A percentile compares a stretch with the other conserved stretches of the same genome.
Conservation (phyloP, 2,329 filamentous ascomycete species). For the Corinectria fuckeliana region DNA sequence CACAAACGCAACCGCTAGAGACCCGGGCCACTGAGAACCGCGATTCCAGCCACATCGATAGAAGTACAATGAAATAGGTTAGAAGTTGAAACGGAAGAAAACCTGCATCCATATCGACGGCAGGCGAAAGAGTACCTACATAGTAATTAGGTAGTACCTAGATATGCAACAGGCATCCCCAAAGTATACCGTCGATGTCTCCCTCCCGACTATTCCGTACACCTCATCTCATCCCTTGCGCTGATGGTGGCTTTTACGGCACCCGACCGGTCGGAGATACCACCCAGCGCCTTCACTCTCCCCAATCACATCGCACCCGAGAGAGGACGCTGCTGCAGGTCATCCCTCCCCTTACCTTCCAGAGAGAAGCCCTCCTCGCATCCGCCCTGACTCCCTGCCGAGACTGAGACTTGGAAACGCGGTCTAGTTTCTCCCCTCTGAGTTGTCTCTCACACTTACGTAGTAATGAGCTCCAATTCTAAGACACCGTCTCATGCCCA, state of each 20-base stretch:
- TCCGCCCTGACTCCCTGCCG: background rate
- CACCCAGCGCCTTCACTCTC: background rate
- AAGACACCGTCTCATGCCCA: constrained; percentile 25
- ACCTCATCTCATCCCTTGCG: background rate
- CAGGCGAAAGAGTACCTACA: no score
- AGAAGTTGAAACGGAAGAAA: no score
- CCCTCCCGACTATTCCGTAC: background rate
- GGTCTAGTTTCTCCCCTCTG: constrained; percentile 13
- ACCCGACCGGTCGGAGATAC: constrained; percentile 2
- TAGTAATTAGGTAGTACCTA: no score
- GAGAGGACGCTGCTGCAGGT: constrained; percentile 6
- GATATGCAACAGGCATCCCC: no score
- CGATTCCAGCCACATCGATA: background rate
- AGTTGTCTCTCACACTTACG: background rate
- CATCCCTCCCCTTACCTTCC: constrained; percentile 8
- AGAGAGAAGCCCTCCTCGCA: constrained; percentile 2
- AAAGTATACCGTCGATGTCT: constrained; percentile 10
- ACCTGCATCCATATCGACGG: background rate
- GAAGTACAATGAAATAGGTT: background rate
- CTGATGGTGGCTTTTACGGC: background rate
- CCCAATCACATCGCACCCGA: constrained; percentile 7
- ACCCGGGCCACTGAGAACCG: background rate
- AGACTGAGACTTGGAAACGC: constrained; percentile 20
- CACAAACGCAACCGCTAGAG: no score
- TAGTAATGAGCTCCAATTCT: constrained; percentile 14